Evolutionary conservation across 2,329 filamentous ascomycete species (phyloP), one percentile per base, ranked within the genome.

Genomic region (Nakataea oryzae): DNA sequence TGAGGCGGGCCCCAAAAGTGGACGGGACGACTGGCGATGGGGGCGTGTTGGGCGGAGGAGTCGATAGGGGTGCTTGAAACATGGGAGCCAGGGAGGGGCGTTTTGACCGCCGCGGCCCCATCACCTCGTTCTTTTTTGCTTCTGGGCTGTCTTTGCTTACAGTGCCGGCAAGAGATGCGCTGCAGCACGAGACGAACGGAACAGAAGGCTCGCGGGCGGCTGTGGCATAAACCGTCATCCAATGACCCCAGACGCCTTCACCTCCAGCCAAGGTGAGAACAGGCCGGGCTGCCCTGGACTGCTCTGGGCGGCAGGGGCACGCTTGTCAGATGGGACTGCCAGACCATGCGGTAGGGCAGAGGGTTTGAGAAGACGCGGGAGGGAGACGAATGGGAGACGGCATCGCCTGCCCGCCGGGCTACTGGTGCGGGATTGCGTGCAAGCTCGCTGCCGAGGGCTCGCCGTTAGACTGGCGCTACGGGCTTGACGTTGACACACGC

Each of bases 81-180:
- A 68, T 65, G 67, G 68, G 69, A 68, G 67, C 67, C 65, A 64
- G 62, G 65, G 62, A 67, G 57, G 32, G 57, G 57, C 61, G 66
- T 69, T 69, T 68, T 64, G 66, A 63, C 64, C 64, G 62, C 59
- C 63, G 58, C 59, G 61, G 64, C 62, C 62, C 63, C 32, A 59
- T 34, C 24, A n/a, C 57, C 12, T 26, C 24, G 9, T 3, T 12
- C 11, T 21, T 47, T 47, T 17, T 21, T 41, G 12, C 32, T 4
- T 41, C 32, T 41, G n/a, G n/a, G n/a, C 14, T 41, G 12, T 41
- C 14, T 41, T 41, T 41, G 14, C 13, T 41, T 41, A n/a, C n/a
- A n/a, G n/a, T n/a, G n/a, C n/a, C n/a, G n/a, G n/a, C n/a, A n/a
- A n/a, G n/a, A n/a, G n/a, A n/a, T n/a, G n/a, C n/a, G n/a, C n/a